Evolutionary conservation across 2,329 filamentous ascomycete species (phyloP), one percentile per base, ranked within the genome.

Genomic region (Cadophora luteo-olivacea): DNA sequence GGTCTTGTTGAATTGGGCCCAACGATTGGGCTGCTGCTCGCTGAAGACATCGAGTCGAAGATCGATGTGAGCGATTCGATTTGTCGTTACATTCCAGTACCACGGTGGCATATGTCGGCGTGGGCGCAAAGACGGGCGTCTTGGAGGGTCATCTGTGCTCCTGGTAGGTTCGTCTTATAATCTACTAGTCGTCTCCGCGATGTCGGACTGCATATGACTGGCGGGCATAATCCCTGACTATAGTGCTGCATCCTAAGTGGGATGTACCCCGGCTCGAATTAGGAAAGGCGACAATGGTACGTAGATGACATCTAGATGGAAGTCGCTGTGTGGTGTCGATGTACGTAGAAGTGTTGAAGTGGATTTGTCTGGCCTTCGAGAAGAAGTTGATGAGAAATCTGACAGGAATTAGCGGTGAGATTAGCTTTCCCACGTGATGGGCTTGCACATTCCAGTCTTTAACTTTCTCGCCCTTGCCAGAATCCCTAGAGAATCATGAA

Each of bases 171-270:
- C 33, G n/a, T 60, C 36, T 19, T 38, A 22, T 36, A 33, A 24
- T 8, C 14, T 38, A 58, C 57, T 60, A 60, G 57, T 52, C 41
- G 64, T 65, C 64, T 65, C 54, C 54, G 41, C 41, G 64, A 61
- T 38, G 52, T 60, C 38, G 64, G 54, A 41, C 36, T 38, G 22
- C 36, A 29, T 60, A 22, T 25, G 33, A 60, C 38, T 60, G 57
- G 36, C n/a, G 22, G 57, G 33, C 57, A 45, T 22, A 9, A 41
- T 41, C 36, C 32, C 33, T 45, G n/a, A 12, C 57, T 25, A 24
- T 33, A 60, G 24, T 24, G 9, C 33, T 60, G 33, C 57, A 45
- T 60, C n/a, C 33, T 60, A 60, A 60, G 57, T 25, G 22, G 36
- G 22, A 60, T 24, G 33, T 38, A 60, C 36, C 57, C 57, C 33